A percentile compares a stretch with the other conserved stretches of the same genome.
Conservation (phyloP, 805 yeast species). For the Ogataea populi-albae region DNA sequence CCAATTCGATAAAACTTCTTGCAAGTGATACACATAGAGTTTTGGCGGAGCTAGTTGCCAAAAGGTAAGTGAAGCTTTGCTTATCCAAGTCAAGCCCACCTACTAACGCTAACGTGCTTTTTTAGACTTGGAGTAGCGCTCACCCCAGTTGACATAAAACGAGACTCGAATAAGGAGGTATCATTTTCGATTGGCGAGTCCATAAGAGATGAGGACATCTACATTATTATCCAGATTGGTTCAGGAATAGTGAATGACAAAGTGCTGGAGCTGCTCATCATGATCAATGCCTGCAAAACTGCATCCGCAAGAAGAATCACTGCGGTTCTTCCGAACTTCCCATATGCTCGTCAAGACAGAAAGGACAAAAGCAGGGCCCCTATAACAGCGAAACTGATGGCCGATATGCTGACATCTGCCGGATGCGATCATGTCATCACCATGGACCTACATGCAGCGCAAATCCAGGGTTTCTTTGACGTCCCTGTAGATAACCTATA, state of each 20-base stretch:
- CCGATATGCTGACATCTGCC: slow-evolving; percentile 77
- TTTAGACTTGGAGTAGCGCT: slow-evolving; percentile 48
- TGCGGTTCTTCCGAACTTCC: slow-evolving; percentile 79
- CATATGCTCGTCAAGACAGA: slow-evolving; percentile 86
- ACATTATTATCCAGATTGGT: slow-evolving; percentile 75
- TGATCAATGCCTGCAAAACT: slow-evolving; percentile 79
- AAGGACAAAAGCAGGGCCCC: slow-evolving; percentile 85
- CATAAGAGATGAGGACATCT: slow-evolving; percentile 81
- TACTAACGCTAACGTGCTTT: background rate
- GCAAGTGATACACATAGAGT: slow-evolving; percentile 70
- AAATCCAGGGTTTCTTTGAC: slow-evolving; percentile 81
- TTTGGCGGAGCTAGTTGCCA: slow-evolving; percentile 66
- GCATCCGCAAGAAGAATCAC: slow-evolving; percentile 83
- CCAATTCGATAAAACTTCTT: slow-evolving; percentile 64
- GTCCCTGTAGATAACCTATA: slow-evolving; percentile 82
- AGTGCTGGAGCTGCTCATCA: slow-evolving; percentile 68
- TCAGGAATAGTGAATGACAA: slow-evolving; percentile 76
- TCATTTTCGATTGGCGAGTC: slow-evolving; percentile 77
- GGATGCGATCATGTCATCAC: slow-evolving; percentile 87
- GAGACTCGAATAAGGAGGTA: slow-evolving; percentile 72
- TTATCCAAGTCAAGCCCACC: background rate
- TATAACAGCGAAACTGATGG: slow-evolving; percentile 80
- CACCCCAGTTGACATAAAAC: slow-evolving; percentile 60
- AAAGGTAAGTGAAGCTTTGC: slow-evolving; percentile 21
- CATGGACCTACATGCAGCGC: slow-evolving; percentile 87